Evolutionary conservation across 805 yeast species (phyloP), one percentile per base, ranked within the genome.

Genomic region (Lachancea dasiensis): DNA sequence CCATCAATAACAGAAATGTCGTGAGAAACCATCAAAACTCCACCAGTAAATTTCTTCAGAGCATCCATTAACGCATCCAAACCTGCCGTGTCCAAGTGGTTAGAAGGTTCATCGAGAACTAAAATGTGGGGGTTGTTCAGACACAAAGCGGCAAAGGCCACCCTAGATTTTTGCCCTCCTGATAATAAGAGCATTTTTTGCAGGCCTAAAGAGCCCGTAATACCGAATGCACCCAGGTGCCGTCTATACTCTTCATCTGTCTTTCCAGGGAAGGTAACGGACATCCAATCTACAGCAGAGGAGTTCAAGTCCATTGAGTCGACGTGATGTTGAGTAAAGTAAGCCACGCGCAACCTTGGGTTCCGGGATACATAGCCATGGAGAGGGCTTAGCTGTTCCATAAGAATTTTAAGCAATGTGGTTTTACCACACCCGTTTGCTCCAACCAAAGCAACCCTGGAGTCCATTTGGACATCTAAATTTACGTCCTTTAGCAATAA

Each of bases 381-480:
- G 30, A 78, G 56, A 2, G 98, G 97, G 16, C 68, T 66, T 37
- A 83, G 65, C 48, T 69, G 76, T 46, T 85, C 96, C 76, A 89
- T 79, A 50, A 92, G 68, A 29, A 92, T 68, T 60, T 90, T 90
- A 56, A 92, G 72, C 45, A 92, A 68, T 3, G 99, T 92, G 8
- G 98, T 89, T 63, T 92, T 92, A 83, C 99, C 99, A 58, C 96
- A 86, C 68, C 99, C 99, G 60, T 92, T 92, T 43, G 97, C 97
- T 73, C 99, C 99, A 43, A 92, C 95, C 43, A 92, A 70, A 0
- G 97, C 98, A 52, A 92, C 84, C 61, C 99, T 75, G 1, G 97
- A 87, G 53, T 89, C 85, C 85, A 90, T 71, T 62, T 86, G 95
- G 38, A 92, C 86, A 49, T 86, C 95, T 44, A 92, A 62, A 49